These are phyloP conservation scores for Fusarium albidum DNA, from an alignment of 2,329 filamentous ascomycete genomes.

Conservation along the genomic window DNA sequence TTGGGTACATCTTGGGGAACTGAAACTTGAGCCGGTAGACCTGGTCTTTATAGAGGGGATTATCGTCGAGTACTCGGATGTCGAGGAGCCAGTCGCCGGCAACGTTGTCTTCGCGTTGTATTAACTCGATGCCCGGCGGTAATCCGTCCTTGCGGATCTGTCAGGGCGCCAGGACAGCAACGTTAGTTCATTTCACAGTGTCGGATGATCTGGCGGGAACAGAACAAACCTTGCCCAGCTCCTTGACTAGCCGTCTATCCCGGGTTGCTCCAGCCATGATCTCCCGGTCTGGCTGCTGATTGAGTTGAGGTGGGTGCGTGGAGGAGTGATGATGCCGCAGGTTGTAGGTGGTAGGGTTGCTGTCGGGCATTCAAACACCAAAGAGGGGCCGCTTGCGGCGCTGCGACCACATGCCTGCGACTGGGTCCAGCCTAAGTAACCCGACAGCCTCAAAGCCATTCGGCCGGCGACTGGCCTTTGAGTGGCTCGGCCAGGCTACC, in stretches of 20 bases:
- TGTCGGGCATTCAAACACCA: constrained; percentile 12
- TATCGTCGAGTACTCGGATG: constrained; percentile 87
- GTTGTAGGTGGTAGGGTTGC: constrained; percentile 22
- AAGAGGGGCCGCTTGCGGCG: constrained; percentile 34
- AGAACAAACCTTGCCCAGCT: constrained; percentile 61
- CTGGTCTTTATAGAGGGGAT: constrained; percentile 85
- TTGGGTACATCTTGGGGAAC: constrained; percentile 87
- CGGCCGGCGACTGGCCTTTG: too few relatives aligned
- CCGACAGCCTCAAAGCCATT: constrained; percentile 13
- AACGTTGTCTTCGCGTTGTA: constrained; percentile 82
- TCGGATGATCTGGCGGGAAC: neutral
- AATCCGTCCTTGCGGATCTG: constrained; percentile 64
- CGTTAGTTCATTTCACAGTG: constrained; percentile 26
- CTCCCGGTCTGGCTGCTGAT: constrained; percentile 2
- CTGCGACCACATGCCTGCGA: constrained; percentile 20
- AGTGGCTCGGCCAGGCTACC: too few relatives aligned
- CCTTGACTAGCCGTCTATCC: constrained; percentile 66
- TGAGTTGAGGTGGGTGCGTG: constrained; percentile 1
- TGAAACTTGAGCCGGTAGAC: constrained; percentile 86
- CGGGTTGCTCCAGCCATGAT: constrained; percentile 57
- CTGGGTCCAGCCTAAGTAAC: constrained; percentile 5
- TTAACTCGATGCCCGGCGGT: constrained; percentile 78
- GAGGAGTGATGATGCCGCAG: constrained; percentile 20
- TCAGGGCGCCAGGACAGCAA: constrained; percentile 14
- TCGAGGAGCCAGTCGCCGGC: constrained; percentile 85